Conservation (phyloP, 1,139 yeast species). For the Protomyces lactucae-debilis region DNA sequence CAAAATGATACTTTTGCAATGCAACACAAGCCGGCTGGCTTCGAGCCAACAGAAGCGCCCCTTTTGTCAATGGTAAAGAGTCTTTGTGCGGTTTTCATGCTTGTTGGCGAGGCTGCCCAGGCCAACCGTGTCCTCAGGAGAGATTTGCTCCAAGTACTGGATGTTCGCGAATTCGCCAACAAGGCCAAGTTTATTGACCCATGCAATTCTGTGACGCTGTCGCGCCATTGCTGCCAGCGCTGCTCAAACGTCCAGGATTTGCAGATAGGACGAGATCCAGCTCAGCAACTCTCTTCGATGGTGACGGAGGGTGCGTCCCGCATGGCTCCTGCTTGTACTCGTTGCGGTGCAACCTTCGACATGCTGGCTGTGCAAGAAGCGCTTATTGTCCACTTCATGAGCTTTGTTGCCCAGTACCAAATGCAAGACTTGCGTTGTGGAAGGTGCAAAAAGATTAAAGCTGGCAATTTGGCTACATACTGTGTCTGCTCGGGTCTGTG, state of each 20-base stretch:
- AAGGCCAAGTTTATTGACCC: conserved; percentile 77
- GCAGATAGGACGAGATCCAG: conserved; percentile 72
- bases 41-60: conserved; percentile 60
- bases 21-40: conserved; percentile 70
- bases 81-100: conserved; percentile 64
- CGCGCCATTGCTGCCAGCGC: conserved; percentile 35
- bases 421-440: conserved; percentile 76
- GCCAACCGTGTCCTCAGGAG: conserved; percentile 74
- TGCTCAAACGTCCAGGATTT: conserved; percentile 72
- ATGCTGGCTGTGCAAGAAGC: conserved; percentile 72
- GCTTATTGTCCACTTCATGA: conserved; percentile 59
- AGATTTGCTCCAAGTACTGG: conserved; percentile 66
- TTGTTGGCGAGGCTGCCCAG: conserved; percentile 59
- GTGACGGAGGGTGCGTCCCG: conserved; percentile 6
- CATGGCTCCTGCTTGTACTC: conserved; percentile 56
- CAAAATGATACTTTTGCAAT: conserved; percentile 61
- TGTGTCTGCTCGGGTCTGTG: conserved; percentile 89
- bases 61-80: conserved; percentile 72
- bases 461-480: conserved; percentile 64
- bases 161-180: conserved; percentile 75
- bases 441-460: conserved; percentile 66
- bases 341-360: conserved; percentile 63
- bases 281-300: conserved; percentile 30
- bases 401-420: conserved; percentile 55
- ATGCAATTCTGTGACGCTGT: conserved; percentile 59